Evolutionary conservation across 2,329 filamentous ascomycete species (phyloP).

Genomic region (Penicillium fuscoglaucum): DNA sequence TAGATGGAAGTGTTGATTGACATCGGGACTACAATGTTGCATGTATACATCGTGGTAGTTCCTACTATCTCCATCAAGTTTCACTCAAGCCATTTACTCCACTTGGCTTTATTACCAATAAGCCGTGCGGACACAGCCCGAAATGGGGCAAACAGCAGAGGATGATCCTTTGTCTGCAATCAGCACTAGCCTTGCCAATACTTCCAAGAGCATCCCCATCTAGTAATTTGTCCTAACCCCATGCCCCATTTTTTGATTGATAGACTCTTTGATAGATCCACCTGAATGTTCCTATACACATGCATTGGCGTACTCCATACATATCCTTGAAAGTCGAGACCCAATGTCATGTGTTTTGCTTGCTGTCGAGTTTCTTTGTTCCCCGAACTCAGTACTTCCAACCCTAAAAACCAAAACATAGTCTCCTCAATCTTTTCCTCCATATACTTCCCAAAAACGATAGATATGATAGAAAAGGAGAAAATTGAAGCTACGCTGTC

Average conservation of each 20-base stretch:
- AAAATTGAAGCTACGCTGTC: neutral
- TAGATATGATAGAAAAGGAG: neutral
- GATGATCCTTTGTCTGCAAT: neutral
- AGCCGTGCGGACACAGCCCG: neutral
- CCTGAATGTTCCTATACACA: neutral
- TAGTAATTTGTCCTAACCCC: neutral
- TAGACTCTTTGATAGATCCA: neutral
- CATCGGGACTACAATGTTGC: too few species aligned
- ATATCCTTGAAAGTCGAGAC: neutral
- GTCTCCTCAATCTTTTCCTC: neutral
- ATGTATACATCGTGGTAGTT: neutral
- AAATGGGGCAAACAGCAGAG: neutral
- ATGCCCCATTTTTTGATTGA: neutral
- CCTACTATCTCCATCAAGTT: neutral
- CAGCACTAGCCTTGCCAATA: neutral
- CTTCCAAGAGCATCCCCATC: neutral
- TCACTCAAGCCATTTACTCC: neutral
- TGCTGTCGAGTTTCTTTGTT: slow-evolving; percentile 8
- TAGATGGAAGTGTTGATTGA: neutral
- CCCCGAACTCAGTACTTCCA: neutral
- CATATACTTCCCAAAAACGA: neutral
- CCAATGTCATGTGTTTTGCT: neutral
- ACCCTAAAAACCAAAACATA: neutral
- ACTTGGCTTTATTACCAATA: neutral
- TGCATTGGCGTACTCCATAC: neutral